Percentiles rank a stretch among this genome's conserved stretches.
Evolutionary conservation across 192 early-diverging fungal species (phyloP).

Genomic region (Umbelopsis isabellina): DNA sequence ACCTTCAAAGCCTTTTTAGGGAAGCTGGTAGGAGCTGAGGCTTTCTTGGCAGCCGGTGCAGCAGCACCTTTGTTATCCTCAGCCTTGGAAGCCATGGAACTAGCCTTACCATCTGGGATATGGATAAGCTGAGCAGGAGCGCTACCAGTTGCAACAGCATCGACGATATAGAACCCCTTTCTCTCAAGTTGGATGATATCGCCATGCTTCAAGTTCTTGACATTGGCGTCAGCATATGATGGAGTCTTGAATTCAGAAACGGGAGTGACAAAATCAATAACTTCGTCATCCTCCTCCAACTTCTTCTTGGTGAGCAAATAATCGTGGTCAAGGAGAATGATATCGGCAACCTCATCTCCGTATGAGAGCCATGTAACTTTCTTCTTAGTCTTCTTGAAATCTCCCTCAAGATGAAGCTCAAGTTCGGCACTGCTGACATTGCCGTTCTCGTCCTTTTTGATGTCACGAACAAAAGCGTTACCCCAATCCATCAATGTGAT

Average conservation of each 20-base stretch:
- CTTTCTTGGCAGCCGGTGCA: conserved; percentile 7
- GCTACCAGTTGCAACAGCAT: conserved; percentile 59
- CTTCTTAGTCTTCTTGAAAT: conserved; percentile 99
- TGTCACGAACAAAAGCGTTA: conserved; percentile 85
- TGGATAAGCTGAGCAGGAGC: conserved; percentile 69
- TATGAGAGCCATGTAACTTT: conserved; percentile 95
- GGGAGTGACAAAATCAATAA: conserved; percentile 83
- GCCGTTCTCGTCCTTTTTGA: conserved; percentile 63
- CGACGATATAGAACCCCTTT: conserved; percentile 93
- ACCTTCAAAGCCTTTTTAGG: conserved; percentile 13
- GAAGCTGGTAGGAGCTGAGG: conserved; percentile 6
- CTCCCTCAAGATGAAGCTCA: conserved; percentile 86
- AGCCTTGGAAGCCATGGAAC: conserved; percentile 69
- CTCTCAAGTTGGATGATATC: conserved; percentile 98
- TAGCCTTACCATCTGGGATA: conserved; percentile 93
- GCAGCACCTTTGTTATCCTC: conserved; percentile 21
- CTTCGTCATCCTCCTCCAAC: conserved; percentile 88
- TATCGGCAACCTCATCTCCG: conserved; percentile 63
- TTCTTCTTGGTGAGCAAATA: conserved; percentile 99
- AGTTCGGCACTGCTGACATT: conserved; percentile 66
- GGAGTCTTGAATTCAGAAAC: conserved; percentile 77
- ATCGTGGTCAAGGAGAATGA: conserved; percentile 88
- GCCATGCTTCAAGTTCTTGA: conserved; percentile 53
- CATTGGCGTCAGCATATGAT: conserved; percentile 72
- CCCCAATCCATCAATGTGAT: conserved; percentile 99